These are phyloP conservation scores for Bisporella sp. DNA, from an alignment of 2,329 filamentous ascomycete genomes.

Conservation along the genomic window DNA sequence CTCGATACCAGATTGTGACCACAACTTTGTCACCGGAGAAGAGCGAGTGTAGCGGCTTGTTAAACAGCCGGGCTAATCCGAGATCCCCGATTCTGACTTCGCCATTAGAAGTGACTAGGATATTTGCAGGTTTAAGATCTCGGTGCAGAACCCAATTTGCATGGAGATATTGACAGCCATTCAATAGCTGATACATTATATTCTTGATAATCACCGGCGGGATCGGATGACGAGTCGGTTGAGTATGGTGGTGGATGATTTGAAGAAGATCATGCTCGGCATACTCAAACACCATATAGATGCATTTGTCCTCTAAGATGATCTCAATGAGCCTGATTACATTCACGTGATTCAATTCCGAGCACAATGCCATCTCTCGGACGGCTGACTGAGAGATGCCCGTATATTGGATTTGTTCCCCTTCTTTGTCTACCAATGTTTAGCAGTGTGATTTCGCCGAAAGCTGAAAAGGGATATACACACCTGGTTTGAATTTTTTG, in stretches of 20 bases:
- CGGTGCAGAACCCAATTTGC: constrained; percentile 96
- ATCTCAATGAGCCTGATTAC: constrained; percentile 90
- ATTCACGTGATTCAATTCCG: constrained; percentile 81
- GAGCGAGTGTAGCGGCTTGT: constrained; percentile 85
- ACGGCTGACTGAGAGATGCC: constrained; percentile 96
- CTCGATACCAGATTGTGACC: constrained; percentile 98
- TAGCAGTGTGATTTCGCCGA: neutral
- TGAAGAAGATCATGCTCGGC: constrained; percentile 95
- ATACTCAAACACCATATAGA: constrained; percentile 99
- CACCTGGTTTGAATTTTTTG: constrained; percentile 66
- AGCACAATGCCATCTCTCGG: constrained; percentile 95
- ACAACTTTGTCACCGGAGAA: constrained; percentile 97
- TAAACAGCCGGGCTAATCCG: constrained; percentile 84
- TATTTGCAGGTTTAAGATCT: constrained; percentile 95
- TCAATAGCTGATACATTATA: constrained; percentile 92
- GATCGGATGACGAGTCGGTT: constrained; percentile 81
- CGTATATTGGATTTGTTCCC: constrained; percentile 88
- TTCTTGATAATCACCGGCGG: constrained; percentile 84
- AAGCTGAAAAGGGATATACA: neutral
- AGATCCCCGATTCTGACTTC: constrained; percentile 94
- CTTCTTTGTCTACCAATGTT: constrained; percentile 69
- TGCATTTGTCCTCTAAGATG: constrained; percentile 96
- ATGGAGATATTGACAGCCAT: constrained; percentile 91
- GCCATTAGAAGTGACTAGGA: constrained; percentile 89
- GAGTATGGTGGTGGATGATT: constrained; percentile 94